Conservation (phyloP, 2,329 filamentous ascomycete species). For the Colletotrichum shisoi region DNA sequence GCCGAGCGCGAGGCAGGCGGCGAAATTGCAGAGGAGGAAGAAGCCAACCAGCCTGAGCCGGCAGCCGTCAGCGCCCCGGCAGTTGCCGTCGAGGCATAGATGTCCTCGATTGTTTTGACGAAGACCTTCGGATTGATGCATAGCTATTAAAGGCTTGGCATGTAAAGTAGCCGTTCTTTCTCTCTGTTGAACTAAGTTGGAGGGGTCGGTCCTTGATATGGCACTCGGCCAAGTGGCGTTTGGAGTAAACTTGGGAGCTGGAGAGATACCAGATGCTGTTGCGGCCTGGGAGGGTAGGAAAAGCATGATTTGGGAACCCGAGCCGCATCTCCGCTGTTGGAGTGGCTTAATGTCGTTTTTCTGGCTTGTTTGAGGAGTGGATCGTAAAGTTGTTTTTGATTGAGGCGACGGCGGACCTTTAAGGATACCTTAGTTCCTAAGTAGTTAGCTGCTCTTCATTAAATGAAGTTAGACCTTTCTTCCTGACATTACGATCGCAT, state of each 20-base stretch:
- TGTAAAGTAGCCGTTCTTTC: conserved; percentile 38
- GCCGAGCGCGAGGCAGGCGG: conserved; percentile 78
- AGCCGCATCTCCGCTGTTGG: conserved; percentile 32
- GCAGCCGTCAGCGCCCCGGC: conserved; percentile 41
- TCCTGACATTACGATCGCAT: not conserved
- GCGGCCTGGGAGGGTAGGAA: conserved; percentile 36
- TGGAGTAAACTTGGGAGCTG: conserved; percentile 39
- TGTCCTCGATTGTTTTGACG: conserved; percentile 27
- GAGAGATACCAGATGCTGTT: conserved; percentile 41
- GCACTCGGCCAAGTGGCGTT: conserved; percentile 41
- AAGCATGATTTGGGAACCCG: conserved; percentile 36
- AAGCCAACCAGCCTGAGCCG: conserved; percentile 50
- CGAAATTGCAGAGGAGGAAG: conserved; percentile 63
- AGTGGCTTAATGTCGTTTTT: conserved; percentile 31
- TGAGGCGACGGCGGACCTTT: conserved; percentile 20
- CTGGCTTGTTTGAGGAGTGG: conserved; percentile 13
- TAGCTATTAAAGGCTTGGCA: conserved; percentile 38
- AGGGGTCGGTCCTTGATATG: conserved; percentile 32
- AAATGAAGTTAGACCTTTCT: conserved; percentile 29
- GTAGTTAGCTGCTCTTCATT: conserved; percentile 26
- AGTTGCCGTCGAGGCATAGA: conserved; percentile 52
- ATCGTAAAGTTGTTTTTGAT: conserved; percentile 36
- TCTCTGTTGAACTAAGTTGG: conserved; percentile 38
- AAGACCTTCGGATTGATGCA: conserved; percentile 35
- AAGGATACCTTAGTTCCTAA: conserved; percentile 30